These are phyloP conservation scores for Waitea zeae DNA, from an alignment of 1,284 basidiomycete species.

Conservation along the genomic window DNA sequence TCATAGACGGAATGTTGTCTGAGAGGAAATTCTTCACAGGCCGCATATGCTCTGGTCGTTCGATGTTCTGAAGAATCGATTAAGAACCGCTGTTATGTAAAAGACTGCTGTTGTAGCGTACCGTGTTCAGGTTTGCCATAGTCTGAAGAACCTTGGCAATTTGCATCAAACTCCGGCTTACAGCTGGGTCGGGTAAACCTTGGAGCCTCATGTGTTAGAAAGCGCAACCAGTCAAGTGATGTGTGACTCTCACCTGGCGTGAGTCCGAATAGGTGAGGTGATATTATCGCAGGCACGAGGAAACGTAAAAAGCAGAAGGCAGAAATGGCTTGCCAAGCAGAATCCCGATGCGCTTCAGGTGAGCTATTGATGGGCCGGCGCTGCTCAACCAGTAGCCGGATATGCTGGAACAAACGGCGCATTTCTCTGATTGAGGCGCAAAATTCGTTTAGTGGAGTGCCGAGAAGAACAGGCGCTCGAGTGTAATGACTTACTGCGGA, in stretches of 20 bases:
- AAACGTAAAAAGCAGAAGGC: constrained; percentile 77
- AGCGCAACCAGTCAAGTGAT: neutral
- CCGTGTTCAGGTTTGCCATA: constrained; percentile 51
- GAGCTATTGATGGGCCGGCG: constrained; percentile 22
- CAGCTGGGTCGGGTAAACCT: constrained; percentile 47
- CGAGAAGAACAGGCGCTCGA: neutral
- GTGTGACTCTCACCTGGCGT: constrained; percentile 44
- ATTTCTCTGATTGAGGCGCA: constrained; percentile 57
- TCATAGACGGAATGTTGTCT: constrained; percentile 45
- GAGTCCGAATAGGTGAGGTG: constrained; percentile 63
- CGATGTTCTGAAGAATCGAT: constrained; percentile 32
- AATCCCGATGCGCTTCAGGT: constrained; percentile 27
- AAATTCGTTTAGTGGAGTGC: constrained; percentile 1
- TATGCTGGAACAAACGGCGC: constrained; percentile 49
- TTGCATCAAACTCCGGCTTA: constrained; percentile 59
- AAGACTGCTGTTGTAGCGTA: too few species aligned
- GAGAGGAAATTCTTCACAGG: constrained; percentile 49
- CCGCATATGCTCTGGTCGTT: constrained; percentile 60
- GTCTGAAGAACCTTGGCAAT: constrained; percentile 71
- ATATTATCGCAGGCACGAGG: constrained; percentile 64
- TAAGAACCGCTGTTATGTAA: constrained; percentile 11
- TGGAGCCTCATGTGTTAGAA: constrained; percentile 5
- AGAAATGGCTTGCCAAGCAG: constrained; percentile 67
- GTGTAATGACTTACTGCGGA: constrained; percentile 41
- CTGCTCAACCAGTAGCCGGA: constrained; percentile 53